These are phyloP conservation scores for Taiwanofungus camphoratus DNA, from an alignment of 1,284 basidiomycete species.

Conservation along the genomic window DNA sequence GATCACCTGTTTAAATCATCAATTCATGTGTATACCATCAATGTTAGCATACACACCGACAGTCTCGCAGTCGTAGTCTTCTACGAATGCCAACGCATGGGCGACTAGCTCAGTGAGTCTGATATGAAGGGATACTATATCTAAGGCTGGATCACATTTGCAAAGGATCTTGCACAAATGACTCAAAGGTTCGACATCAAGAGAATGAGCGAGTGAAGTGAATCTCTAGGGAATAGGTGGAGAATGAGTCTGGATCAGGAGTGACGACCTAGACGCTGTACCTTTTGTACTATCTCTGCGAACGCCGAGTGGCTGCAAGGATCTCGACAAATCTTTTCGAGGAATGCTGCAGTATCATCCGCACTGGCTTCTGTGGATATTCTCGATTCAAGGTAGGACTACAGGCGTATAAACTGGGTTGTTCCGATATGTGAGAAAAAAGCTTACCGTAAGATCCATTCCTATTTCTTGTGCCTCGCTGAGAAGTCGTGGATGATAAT, in stretches of 20 bases:
- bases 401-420: slow-evolving; percentile 1
- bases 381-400: slow-evolving; percentile 59
- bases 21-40: not conserved
- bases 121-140: slow-evolving; percentile 66
- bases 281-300: slow-evolving; percentile 52
- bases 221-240: slow-evolving; percentile 56
- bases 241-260: no score
- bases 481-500: slow-evolving; percentile 42
- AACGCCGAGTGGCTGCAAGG: slow-evolving; percentile 54
- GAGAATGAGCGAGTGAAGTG: slow-evolving; percentile 37
- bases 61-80: slow-evolving; percentile 71
- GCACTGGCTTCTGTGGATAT: slow-evolving; percentile 47
- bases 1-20: slow-evolving; percentile 52
- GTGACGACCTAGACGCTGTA: slow-evolving; percentile 24
- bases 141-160: slow-evolving; percentile 49
- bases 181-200: slow-evolving; percentile 63
- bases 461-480: slow-evolving; percentile 54
- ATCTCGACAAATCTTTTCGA: slow-evolving; percentile 58
- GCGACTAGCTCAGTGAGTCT: slow-evolving; percentile 58
- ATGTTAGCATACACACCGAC: slow-evolving; percentile 48
- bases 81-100: slow-evolving; percentile 54
- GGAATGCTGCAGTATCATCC: slow-evolving; percentile 44
- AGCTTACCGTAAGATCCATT: slow-evolving; percentile 48
- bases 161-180: slow-evolving; percentile 61
- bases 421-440: not conserved